A percentile compares a stretch with the other conserved stretches of the same genome.
Evolutionary conservation across 306 rosid genomes (phyloP).

Genomic region (Trifolium dubium): DNA sequence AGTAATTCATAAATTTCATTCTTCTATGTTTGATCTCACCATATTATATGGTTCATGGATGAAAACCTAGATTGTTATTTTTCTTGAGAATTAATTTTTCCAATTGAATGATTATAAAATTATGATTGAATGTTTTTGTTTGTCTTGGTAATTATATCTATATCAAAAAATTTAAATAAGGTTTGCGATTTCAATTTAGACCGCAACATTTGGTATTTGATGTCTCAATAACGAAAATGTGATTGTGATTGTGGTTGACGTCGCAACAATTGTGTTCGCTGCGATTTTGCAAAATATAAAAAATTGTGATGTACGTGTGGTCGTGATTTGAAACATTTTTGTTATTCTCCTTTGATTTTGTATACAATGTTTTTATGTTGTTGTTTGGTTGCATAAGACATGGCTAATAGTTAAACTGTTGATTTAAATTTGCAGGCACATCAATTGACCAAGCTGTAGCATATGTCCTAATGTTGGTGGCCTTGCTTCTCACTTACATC

Average conservation of each 20-base stretch:
- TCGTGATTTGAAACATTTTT: background rate
- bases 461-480: constrained; percentile 70
- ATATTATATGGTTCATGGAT: background rate
- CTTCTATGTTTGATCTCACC: background rate
- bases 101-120: background rate
- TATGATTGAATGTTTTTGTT: background rate
- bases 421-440: constrained; percentile 60
- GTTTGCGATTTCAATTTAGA: background rate
- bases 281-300: background rate
- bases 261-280: fast-evolving
- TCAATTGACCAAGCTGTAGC: constrained; percentile 79
- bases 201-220: background rate
- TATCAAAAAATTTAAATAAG: background rate
- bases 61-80: background rate
- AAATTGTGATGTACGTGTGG: background rate
- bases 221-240: background rate
- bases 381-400: background rate
- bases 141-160: background rate
- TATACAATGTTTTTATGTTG: background rate
- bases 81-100: background rate
- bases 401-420: constrained; percentile 8
- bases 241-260: background rate
- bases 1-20: background rate
- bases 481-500: constrained; percentile 73
- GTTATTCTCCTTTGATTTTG: background rate